Evolutionary conservation across 768 basidiomycete species (phyloP), one percentile per base, ranked within the genome.

Genomic region (Asterophora parasitica): DNA sequence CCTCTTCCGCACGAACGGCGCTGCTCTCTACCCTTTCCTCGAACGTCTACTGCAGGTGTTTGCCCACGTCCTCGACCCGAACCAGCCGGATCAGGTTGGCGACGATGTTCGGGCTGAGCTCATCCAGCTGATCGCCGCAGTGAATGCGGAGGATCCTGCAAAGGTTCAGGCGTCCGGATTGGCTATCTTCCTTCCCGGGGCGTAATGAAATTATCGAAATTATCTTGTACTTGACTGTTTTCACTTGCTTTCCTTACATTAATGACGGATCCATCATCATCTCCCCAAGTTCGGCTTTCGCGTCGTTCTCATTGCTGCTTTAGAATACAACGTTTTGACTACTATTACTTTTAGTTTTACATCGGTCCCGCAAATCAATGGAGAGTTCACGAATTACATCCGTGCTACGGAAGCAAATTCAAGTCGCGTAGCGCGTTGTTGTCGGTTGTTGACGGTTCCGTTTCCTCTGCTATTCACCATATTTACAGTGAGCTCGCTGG

Each of bases 91-190:
- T 53, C 87, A 93, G 68, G 68, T 96, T 53, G 83, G 83, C 8
- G 84, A 88, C 37, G 89, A 92, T 57, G 80, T 84, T 45, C 79
- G 86, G 40, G 78, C 71, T 17, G 81, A 90, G 63, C 69, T 99
- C 57, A 81, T 92, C 52, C 72, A 79, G 36, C 74, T 97, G 30
- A 69, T 97, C 50, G 70, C 70, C 19, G 77, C 79, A 46, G 72
- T 99, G 62, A 87, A 87, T 62, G 70, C 70, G 30, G 81, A 90
- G 66, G 78, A 84, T 44, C 85, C 92, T 23, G 81, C 70, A 27
- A 89, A 86, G 67, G 77, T 97, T 27, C 84, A 85, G 59, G 88
- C 85, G 4, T 82, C 88, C 6, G 92, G 92, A 20, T 70, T 93
- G 58, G 62, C 65, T 10, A 64, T 68, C 13, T 80, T 76, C 65